Conservation (phyloP, 164 flowering plant species). For the Aristolochia californica region DNA sequence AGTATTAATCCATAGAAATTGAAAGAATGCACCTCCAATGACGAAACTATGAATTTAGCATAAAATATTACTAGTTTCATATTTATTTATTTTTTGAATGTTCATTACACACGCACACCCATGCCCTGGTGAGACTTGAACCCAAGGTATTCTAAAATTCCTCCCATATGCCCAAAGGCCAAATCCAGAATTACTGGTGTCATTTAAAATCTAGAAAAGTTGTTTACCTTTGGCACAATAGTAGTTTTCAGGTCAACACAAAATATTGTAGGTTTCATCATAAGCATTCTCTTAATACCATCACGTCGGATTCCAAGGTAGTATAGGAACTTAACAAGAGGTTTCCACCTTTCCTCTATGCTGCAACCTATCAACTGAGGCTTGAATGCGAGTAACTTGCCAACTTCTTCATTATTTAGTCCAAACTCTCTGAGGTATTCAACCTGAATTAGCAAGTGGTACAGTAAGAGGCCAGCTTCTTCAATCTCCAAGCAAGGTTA, state of each 20-base stretch:
- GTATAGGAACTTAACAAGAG: slow-evolving; percentile 77
- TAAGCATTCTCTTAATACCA: slow-evolving; percentile 85
- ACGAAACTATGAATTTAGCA: no score
- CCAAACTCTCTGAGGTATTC: slow-evolving; percentile 80
- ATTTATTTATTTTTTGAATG: no score
- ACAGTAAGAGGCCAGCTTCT: not conserved
- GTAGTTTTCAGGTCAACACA: slow-evolving; percentile 66
- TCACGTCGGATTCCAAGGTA: slow-evolving; percentile 76
- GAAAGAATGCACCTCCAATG: no score
- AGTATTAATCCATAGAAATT: no score
- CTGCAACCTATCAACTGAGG: slow-evolving; percentile 89
- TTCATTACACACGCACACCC: no score
- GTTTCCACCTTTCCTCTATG: slow-evolving; percentile 89
- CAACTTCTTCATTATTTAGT: slow-evolving; percentile 49
- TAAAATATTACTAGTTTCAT: no score
- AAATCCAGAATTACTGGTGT: no score
- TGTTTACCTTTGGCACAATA: slow-evolving; percentile 80
- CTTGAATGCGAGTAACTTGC: slow-evolving; percentile 63
- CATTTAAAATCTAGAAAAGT: no score
- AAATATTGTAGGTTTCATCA: slow-evolving; percentile 67
- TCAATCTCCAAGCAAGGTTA: not conserved
- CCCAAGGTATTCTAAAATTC: no score
- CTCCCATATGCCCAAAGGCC: no score
- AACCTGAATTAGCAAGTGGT: slow-evolving; percentile 34
- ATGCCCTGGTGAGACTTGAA: no score